phyloP scores from a whole-genome alignment of 768 basidiomycete genomes.

The Tulasnella sp. region DNA sequence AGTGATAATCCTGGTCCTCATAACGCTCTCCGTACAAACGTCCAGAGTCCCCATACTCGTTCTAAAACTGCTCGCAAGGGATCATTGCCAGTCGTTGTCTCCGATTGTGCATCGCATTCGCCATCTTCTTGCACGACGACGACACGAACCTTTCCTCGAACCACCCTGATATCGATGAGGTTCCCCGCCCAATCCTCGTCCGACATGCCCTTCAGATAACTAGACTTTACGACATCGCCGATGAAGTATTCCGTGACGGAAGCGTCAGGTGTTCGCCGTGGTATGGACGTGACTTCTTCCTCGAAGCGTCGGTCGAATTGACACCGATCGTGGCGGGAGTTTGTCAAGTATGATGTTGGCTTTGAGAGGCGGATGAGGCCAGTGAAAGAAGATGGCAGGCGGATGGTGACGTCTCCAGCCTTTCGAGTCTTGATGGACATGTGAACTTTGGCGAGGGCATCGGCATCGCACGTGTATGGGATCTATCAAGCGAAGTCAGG shows the following conservation, averaged over 20 bases:
- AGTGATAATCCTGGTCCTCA: no score
- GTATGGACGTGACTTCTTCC: not conserved
- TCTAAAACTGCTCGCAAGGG: no score
- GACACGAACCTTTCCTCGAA: no score
- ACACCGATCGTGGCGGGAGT: not conserved
- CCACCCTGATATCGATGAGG: not conserved
- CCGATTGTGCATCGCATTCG: no score
- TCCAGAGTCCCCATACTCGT: no score
- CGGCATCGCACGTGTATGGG: not conserved
- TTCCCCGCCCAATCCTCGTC: slow-evolving; percentile 6
- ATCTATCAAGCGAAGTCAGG: not conserved
- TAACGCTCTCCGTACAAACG: no score
- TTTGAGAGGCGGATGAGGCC: not conserved
- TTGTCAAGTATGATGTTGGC: not conserved
- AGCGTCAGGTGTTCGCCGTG: not conserved
- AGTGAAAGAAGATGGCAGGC: not conserved
- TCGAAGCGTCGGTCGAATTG: not conserved
- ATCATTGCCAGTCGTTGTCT: no score
- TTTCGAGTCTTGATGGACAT: not conserved
- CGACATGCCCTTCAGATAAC: slow-evolving; percentile 3
- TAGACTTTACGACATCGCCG: not conserved
- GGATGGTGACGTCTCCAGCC: not conserved
- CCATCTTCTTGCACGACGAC: no score
- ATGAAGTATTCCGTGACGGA: not conserved
- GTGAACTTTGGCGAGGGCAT: not conserved